Conservation (phyloP, 495 filamentous ascomycete species). For the Alectoria sarmentosa region DNA sequence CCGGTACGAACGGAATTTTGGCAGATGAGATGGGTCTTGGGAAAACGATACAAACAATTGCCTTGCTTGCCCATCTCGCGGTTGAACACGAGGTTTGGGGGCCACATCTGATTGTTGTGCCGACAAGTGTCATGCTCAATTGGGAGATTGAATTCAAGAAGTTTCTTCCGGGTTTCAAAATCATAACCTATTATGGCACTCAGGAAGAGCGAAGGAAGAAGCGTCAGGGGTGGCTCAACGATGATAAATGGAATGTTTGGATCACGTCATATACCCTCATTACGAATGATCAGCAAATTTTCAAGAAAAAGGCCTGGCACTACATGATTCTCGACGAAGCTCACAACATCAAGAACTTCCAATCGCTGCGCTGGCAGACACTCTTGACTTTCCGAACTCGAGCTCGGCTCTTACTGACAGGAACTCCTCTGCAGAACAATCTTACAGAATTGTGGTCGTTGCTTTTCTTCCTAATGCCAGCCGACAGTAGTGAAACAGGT, state of each 20-base stretch:
- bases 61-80: slow-evolving; percentile 87
- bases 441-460: slow-evolving; percentile 95
- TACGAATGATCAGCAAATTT: slow-evolving; percentile 86
- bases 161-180: slow-evolving; percentile 97
- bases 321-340: slow-evolving; percentile 99
- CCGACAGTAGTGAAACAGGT: slow-evolving; percentile 61
- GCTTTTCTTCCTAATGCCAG: slow-evolving; percentile 90
- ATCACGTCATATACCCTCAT: slow-evolving; percentile 97
- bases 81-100: slow-evolving; percentile 91
- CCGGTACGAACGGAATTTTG: slow-evolving; percentile 92
- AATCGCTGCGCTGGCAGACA: slow-evolving; percentile 92
- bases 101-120: slow-evolving; percentile 91
- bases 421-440: slow-evolving; percentile 96
- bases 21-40: slow-evolving; percentile 99
- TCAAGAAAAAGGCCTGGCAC: slow-evolving; percentile 90
- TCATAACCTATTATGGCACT: slow-evolving; percentile 92
- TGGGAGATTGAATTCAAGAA: slow-evolving; percentile 99
- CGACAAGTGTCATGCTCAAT: slow-evolving; percentile 97
- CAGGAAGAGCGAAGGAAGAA: slow-evolving; percentile 88
- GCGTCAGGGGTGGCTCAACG: slow-evolving; percentile 82
- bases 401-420: slow-evolving; percentile 81
- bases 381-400: slow-evolving; percentile 85
- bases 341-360: slow-evolving; percentile 99
- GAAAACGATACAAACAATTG: slow-evolving; percentile 98
- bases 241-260: slow-evolving; percentile 90